Conservation (phyloP, 78 protist genomes). For the Fonticula alba region DNA sequence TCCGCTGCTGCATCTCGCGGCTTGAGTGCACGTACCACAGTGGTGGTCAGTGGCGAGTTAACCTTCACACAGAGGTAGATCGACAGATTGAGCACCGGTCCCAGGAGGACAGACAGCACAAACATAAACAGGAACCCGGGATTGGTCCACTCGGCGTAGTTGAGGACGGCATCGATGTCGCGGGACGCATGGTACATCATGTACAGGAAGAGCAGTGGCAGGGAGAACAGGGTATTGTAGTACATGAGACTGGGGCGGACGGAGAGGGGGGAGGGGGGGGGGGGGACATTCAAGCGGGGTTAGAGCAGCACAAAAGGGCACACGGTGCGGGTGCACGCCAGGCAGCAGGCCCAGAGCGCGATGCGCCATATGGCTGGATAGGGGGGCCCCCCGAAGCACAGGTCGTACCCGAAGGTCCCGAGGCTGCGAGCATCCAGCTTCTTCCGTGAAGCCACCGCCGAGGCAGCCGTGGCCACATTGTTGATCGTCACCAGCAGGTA, state of each 20-base stretch:
- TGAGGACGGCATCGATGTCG: background rate
- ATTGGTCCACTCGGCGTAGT: background rate
- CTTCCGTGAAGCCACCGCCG: conserved; percentile 7
- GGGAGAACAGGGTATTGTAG: conserved; percentile 17
- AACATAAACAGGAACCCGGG: background rate
- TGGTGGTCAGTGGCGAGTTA: conserved; percentile 32
- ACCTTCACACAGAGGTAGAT: conserved; percentile 17
- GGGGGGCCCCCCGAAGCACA: too few species aligned
- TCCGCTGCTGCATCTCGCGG: too few species aligned
- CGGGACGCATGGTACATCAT: background rate
- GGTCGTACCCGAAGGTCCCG: too few species aligned
- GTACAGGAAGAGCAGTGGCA: background rate
- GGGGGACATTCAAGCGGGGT: too few species aligned
- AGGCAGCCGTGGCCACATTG: conserved; percentile 13
- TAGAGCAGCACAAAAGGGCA: too few species aligned
- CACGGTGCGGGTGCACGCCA: background rate
- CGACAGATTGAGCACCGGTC: conserved; percentile 11
- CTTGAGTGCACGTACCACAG: conserved; percentile 2
- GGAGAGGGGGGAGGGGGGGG: too few species aligned
- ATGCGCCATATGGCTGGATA: too few species aligned
- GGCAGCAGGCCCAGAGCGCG: background rate
- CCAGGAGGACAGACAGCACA: background rate
- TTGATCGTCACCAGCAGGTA: conserved; percentile 7
- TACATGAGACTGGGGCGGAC: conserved; percentile 11
- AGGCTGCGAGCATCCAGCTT: conserved; percentile 13